Base-by-base conservation (phyloP, 2,329 filamentous ascomycete species). In the Pestalotiopsis sp. region DNA sequence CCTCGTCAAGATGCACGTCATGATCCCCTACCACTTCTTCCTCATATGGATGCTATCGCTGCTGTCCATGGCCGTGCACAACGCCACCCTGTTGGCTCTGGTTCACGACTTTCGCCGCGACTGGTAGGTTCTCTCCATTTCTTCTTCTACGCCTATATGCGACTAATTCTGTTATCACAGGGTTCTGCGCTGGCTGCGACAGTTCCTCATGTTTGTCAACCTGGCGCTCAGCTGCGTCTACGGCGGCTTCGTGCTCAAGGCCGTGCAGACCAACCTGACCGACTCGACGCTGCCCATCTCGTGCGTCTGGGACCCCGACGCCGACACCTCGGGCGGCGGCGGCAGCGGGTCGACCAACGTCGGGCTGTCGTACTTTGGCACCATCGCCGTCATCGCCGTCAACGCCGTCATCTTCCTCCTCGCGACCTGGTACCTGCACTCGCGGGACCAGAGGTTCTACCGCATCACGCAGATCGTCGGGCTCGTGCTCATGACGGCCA, bases 1-100 rank as follows among this genome's bases (percentile, higher is more conserved):
- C 0, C 84, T 92, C 1, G 86, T 86, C 4, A 88, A 89, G 74
- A 85, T 87, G 75, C 79, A 84, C 60, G 81, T 82, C 4, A 85
- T 92, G 76, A 84, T 90, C 0, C 85, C 89, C 0, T 92, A 92
- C 76, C 90, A 92, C 78, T 91, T 92, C 81, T 92, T 92, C 80
- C 85, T 92, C 67, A 87, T 92, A 72, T 92, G 90, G 90, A 90
- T 91, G 81, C 80, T 92, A 2, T 88, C 88, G 0, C 79, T 91
- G 13, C 82, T 92, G 7, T 88, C 88, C 17, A 91, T 88, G 71
- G 87, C 88, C 1, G 91, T 90, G 2, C 90, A 92, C 77, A 89
- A 91, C 69, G 84, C 88, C 4, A 88, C 89, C 0, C 80, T 92
- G 17, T 82, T 92, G n/a, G 88, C 88, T 1, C 83, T 92, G 41